Evolutionary conservation across 768 basidiomycete species (phyloP).

Genomic region (Pholiota microspora): DNA sequence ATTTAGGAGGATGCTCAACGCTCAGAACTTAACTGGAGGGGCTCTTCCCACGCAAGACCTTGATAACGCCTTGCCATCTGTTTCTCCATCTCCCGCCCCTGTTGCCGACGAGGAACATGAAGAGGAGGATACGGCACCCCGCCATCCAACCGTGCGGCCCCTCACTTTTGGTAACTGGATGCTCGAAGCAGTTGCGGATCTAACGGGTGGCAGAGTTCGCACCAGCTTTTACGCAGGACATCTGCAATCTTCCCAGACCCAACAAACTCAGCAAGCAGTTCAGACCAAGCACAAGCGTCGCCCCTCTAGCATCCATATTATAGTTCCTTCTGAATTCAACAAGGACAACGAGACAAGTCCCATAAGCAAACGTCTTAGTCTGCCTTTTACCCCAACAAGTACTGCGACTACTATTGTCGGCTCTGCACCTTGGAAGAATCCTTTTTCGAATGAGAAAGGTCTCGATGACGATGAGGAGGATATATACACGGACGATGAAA

Average conservation of each 20-base stretch:
- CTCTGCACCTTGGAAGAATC: constrained; percentile 38
- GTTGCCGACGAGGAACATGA: constrained; percentile 45
- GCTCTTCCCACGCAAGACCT: constrained; percentile 40
- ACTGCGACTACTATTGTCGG: constrained; percentile 10
- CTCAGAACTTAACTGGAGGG: constrained; percentile 54
- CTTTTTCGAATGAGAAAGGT: constrained; percentile 20
- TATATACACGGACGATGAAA: constrained; percentile 13
- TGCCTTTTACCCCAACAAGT: constrained; percentile 62
- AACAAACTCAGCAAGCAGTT: background rate
- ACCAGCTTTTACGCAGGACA: background rate
- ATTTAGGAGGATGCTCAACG: constrained; percentile 67
- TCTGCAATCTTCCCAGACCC: background rate
- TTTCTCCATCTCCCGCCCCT: constrained; percentile 43
- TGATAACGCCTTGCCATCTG: constrained; percentile 30
- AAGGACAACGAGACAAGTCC: constrained; percentile 26
- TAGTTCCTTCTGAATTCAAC: constrained; percentile 19
- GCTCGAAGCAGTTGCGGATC: constrained; percentile 74
- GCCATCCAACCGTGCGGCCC: constrained; percentile 40
- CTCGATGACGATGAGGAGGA: constrained; percentile 24
- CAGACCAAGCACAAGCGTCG: constrained; percentile 1
- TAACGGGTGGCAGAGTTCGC: constrained; percentile 35
- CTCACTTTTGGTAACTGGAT: constrained; percentile 78
- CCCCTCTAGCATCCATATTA: constrained; percentile 28
- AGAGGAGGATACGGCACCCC: constrained; percentile 19
- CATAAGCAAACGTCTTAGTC: constrained; percentile 42